These are phyloP conservation scores for Coleophoma crateriformis DNA, from an alignment of 2,329 filamentous ascomycete species.

Conservation along the genomic window DNA sequence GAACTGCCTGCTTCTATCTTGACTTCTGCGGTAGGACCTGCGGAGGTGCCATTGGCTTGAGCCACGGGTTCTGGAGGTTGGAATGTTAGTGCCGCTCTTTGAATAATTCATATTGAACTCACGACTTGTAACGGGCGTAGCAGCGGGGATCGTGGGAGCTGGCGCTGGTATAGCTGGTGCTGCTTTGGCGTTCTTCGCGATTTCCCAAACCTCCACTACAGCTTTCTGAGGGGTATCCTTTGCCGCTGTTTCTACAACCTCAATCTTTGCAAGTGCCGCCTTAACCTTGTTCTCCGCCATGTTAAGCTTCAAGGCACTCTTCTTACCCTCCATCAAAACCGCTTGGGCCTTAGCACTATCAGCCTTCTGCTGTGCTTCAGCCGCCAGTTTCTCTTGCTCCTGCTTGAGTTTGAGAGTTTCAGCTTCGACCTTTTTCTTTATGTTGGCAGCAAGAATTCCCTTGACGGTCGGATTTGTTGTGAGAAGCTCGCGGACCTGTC, in stretches of 20 bases:
- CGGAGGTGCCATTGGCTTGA: conserved; percentile 14
- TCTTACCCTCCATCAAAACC: conserved; percentile 69
- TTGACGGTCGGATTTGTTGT: conserved; percentile 50
- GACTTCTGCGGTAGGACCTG: conserved; percentile 7
- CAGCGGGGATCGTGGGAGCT: conserved; percentile 5
- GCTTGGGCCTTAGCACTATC: conserved; percentile 38
- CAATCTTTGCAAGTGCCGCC: conserved; percentile 63
- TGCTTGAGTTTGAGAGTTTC: conserved; percentile 57
- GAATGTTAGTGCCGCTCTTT: neutral
- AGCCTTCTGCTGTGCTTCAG: conserved; percentile 41
- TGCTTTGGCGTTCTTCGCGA: conserved; percentile 66
- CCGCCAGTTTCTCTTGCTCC: conserved; percentile 37
- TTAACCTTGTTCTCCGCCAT: conserved; percentile 69
- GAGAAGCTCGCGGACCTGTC: conserved; percentile 47
- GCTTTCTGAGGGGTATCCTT: conserved; percentile 79
- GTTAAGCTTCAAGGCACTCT: conserved; percentile 68
- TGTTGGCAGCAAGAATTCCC: conserved; percentile 52
- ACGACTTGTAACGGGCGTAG: conserved; percentile 1
- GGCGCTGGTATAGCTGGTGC: conserved; percentile 10
- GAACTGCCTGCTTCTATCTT: conserved; percentile 13
- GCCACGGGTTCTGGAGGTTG: conserved; percentile 6
- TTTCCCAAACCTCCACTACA: conserved; percentile 81
- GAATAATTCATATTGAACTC: no score
- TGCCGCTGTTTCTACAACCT: conserved; percentile 74
- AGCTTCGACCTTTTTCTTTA: conserved; percentile 64